Evolutionary conservation across 2,329 filamentous ascomycete species (phyloP), one percentile per base, ranked within the genome.

Genomic region (Trichoderma guizhouense): DNA sequence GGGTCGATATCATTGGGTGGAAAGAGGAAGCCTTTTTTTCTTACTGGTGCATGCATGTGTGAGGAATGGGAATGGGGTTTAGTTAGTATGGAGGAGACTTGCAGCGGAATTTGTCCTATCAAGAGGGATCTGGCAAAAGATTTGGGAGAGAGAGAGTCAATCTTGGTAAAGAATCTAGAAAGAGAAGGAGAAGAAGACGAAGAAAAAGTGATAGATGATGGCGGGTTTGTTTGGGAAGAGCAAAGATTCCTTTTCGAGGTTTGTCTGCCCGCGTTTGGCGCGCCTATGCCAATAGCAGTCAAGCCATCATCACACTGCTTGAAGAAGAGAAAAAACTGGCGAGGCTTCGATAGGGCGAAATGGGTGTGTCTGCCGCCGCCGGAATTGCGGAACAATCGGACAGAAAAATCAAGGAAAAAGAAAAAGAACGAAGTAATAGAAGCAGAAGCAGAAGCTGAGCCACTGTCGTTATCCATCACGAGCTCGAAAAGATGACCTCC

Each of bases 211-310:
- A 60, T 60, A 34, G 30, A n/a, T 60, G 57, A 60, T 21, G 28
- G n/a, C n/a, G n/a, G 28, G 21, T 12, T 36, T 36, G 21, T 12
- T 36, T 36, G 34, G 34, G 34, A 1, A 36, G 34, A 36, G 34
- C 34, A 24, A 28, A 55, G 12, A 21, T 39, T 39, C 36, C 9
- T 11, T 47, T 47, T 47, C 18, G 43, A n/a, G 43, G 18, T 32
- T 18, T 24, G 6, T 15, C 21, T 30, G 58, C 21, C 68, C 68
- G 68, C 68, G 68, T 57, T 70, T 64, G 68, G 68, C 68, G 68
- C 68, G 58, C 43, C 43, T 64, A 43, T 55, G 60, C 39, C 15
- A 26, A 70, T 63, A 14, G 65, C 18, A 58, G 43, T 43, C 60
- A 21, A 57, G 64, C 47, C 47, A 14, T 39, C 24, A 15, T 12